Percentiles rank a stretch among this genome's conserved stretches.
Conservation (phyloP, 2,329 filamentous ascomycete genomes). For the Orbilia blumenaviensis region DNA sequence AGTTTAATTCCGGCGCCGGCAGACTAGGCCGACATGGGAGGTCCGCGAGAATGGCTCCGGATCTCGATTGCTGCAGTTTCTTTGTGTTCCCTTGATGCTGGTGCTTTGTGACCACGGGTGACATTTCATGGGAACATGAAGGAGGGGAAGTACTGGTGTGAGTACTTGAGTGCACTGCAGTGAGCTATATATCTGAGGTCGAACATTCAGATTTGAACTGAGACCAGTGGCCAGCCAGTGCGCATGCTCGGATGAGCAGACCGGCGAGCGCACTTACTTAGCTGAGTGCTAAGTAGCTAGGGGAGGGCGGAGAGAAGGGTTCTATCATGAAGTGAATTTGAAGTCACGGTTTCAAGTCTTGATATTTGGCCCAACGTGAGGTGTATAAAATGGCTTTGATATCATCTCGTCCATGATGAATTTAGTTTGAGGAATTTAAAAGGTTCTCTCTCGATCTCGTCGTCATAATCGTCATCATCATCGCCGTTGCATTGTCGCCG, state of each 20-base stretch:
- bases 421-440: too few species aligned
- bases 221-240: conserved; percentile 3
- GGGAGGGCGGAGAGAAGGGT: too few species aligned
- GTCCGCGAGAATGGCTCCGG: conserved; percentile 30
- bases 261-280: too few species aligned
- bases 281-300: too few species aligned
- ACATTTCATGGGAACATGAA: background rate
- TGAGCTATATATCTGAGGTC: conserved; percentile 12
- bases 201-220: background rate
- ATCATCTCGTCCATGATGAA: too few species aligned
- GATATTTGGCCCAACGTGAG: background rate
- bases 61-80: conserved; percentile 32
- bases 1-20: conserved; percentile 53
- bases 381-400: conserved; percentile 20
- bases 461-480: background rate
- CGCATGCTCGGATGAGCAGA: too few species aligned
- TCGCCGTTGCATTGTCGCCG: background rate
- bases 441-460: conserved; percentile 5
- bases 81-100: background rate
- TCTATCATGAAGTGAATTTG: background rate
- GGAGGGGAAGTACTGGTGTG: background rate
- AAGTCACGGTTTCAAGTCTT: conserved; percentile 2
- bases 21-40: conserved; percentile 33
- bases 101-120: conserved; percentile 1
- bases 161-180: too few species aligned